Evolutionary conservation across 2,329 filamentous ascomycete genomes (phyloP).

Genomic region (Xylariaceae sp.): DNA sequence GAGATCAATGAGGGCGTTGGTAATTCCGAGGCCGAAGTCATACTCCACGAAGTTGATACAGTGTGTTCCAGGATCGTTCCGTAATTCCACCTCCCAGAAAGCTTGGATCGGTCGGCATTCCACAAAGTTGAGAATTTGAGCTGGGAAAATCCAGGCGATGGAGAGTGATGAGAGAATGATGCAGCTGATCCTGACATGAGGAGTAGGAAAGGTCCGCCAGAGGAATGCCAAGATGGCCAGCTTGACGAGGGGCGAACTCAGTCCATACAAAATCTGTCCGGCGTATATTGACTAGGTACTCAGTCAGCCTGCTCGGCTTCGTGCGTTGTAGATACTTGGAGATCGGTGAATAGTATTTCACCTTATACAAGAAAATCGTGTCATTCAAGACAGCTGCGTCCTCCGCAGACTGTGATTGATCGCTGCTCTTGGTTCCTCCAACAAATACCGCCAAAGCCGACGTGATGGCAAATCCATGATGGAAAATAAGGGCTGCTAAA

Average conservation of each 20-base stretch:
- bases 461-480: too few relatives aligned
- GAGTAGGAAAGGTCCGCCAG: constrained; percentile 13
- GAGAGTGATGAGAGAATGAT: constrained; percentile 1
- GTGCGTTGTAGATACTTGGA: too few relatives aligned
- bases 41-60: constrained; percentile 12
- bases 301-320: too few relatives aligned
- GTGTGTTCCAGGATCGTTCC: constrained; percentile 1
- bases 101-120: constrained; percentile 13
- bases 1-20: constrained; percentile 14
- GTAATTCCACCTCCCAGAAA: constrained; percentile 13
- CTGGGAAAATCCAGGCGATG: constrained; percentile 11
- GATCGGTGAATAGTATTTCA: too few relatives aligned
- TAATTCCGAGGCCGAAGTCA: constrained; percentile 10
- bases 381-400: too few relatives aligned
- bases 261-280: constrained; percentile 4
- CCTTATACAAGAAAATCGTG: too few relatives aligned
- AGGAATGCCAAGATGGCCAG: constrained; percentile 11
- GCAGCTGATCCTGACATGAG: constrained; percentile 2
- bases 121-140: constrained; percentile 8
- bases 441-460: too few relatives aligned
- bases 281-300: too few relatives aligned
- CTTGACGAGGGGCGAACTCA: constrained; percentile 11
- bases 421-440: too few relatives aligned
- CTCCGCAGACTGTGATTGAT: too few relatives aligned
- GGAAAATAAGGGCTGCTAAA: too few relatives aligned